Evolutionary conservation across 805 yeast species (phyloP), one percentile per base, ranked within the genome.

Genomic region (Nakazawaea wickerhamii): DNA sequence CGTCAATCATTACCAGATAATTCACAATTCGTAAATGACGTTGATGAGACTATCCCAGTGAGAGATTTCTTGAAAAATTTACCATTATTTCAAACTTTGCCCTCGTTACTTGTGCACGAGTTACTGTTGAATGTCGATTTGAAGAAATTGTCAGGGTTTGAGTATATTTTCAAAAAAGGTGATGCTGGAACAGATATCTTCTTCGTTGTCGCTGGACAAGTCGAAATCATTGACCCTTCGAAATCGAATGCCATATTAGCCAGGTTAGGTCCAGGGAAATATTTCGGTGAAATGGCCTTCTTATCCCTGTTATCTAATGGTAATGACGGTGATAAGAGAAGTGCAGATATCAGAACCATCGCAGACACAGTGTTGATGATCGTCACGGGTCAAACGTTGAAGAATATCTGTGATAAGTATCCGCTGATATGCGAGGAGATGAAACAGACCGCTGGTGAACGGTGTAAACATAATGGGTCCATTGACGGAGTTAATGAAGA

Each of bases 231-330:
- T 7, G 77, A 65, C 36, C 60, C 63, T 2, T 52, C 62, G 22
- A 52, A 49, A 26, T 60, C 63, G 15, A 76, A 71, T 40, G 59
- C 61, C 27, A 63, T 71, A 1, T 55, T 78, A 30, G 88, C 85
- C 4, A 67, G 86, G 44, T 61, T 84, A 20, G 70, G 76, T 2
- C 60, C 76, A 13, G 86, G 84, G 17, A 71, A 79, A 26, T 82
- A 80, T 59, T 82, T 84, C 61, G 93, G 93, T 18, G 91, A 83
- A 57, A 79, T 83, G 81, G 75, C 86, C 0, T 84, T 83, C 50
- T 59, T 84, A 32, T 64, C 76, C 3, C 68, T 69, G 10, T 52
- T 79, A 17, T 59, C 65, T 19, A 55, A 61, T 36, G 53, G 54
- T 13, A 40, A 49, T 8, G 46, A 43, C 28, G 36, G 45, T 4